Evolutionary conservation across 2,329 filamentous ascomycete species (phyloP).

Genomic region (Talaromyces pinophilus): DNA sequence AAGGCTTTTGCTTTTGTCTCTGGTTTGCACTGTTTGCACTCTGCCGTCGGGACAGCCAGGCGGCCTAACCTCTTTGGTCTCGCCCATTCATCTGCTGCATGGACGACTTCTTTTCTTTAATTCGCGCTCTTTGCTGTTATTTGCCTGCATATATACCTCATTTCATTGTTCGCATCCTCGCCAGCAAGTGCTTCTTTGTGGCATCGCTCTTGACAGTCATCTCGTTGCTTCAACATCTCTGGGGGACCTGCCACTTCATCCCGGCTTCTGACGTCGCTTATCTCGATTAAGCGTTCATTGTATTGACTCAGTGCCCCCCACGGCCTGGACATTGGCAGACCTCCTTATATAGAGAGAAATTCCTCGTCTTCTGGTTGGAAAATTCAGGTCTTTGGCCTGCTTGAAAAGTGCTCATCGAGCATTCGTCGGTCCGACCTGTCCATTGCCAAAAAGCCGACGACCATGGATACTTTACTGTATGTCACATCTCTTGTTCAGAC

Average conservation of each 20-base stretch:
- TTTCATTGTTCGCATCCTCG: background rate
- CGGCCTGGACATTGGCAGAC: background rate
- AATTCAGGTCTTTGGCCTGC: background rate
- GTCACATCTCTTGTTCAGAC: background rate
- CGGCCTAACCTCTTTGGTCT: slow-evolving; percentile 1
- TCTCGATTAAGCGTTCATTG: background rate
- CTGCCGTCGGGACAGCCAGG: background rate
- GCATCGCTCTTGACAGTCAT: background rate
- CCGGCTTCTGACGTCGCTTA: slow-evolving; percentile 15
- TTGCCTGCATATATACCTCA: background rate
- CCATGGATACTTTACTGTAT: slow-evolving; percentile 54
- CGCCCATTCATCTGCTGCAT: background rate
- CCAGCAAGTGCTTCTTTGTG: background rate
- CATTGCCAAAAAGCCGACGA: slow-evolving; percentile 13
- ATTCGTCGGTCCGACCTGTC: background rate
- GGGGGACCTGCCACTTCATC: slow-evolving; percentile 7
- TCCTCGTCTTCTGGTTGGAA: background rate
- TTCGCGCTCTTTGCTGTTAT: background rate
- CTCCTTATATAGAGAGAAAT: background rate
- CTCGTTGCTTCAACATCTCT: background rate
- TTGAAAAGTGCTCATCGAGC: slow-evolving; percentile 1
- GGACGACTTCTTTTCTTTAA: slow-evolving; percentile 2
- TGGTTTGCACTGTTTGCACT: slow-evolving; percentile 22
- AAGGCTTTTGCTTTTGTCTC: background rate
- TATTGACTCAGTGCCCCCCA: slow-evolving; percentile 9